phyloP scores from a whole-genome alignment of 2,329 filamentous ascomycete species.

The Fusarium austroafricanum region DNA sequence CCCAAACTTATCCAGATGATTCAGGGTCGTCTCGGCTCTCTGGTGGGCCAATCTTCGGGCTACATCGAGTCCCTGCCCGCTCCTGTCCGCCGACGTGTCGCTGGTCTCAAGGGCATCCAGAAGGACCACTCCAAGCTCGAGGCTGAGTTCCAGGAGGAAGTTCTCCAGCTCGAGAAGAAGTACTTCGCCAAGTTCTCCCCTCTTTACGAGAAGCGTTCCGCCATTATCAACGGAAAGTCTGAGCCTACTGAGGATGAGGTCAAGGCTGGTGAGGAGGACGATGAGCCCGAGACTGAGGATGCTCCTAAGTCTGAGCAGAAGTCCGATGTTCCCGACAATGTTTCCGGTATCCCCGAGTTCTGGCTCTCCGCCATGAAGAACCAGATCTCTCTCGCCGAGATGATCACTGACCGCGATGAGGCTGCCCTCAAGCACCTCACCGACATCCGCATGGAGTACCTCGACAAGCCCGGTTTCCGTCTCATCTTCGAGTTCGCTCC shows the following conservation, averaged over 20 bases:
- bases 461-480: conserved; percentile 97
- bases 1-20: conserved; percentile 97
- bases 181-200: conserved; percentile 99
- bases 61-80: conserved; percentile 96
- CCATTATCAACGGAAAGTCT: conserved; percentile 86
- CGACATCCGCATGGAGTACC: conserved; percentile 99
- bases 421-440: conserved; percentile 87
- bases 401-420: conserved; percentile 98
- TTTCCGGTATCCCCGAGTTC: conserved; percentile 95
- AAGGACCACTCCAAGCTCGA: conserved; percentile 99
- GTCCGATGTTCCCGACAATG: conserved; percentile 64
- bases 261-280: conserved; percentile 83
- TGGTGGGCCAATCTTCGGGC: conserved; percentile 94
- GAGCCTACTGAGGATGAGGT: conserved; percentile 92
- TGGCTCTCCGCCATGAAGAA: conserved; percentile 99
- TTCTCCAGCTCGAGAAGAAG: conserved; percentile 98
- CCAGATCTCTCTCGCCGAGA: conserved; percentile 94
- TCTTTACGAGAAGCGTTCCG: conserved; percentile 92
- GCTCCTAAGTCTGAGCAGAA: conserved; percentile 68
- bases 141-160: conserved; percentile 98
- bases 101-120: conserved; percentile 96
- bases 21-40: conserved; percentile 91
- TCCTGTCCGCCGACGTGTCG: conserved; percentile 90
- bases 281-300: conserved; percentile 79
- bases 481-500: conserved; percentile 96